Base-by-base conservation (phyloP, 306 rosid species). In the Datisca glomerata region DNA sequence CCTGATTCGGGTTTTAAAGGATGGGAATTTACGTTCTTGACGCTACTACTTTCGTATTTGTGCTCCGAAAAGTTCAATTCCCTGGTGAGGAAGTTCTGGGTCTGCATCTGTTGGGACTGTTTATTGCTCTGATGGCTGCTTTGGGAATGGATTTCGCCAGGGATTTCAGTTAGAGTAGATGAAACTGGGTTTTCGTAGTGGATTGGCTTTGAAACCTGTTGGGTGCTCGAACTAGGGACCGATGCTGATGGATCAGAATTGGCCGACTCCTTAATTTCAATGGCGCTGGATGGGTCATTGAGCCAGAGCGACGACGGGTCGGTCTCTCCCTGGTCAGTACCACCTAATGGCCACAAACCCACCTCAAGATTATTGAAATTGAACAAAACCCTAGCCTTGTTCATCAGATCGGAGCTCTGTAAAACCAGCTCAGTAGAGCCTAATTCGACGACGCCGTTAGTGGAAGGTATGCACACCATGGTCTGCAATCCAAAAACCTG, bases 251-350 rank as follows among this genome's bases (percentile, higher is more conserved):
- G n/a, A n/a, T 81, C 96, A 7, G 72, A 62, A 24, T 63, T 81
- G 19, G 52, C 45, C 19, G 74, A 59, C 57, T 74, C 78, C 0
- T 77, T 65, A 11, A 73, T 57, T 34, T 70, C 91, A 2, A 53
- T 49, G 3, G 67, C 33, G 22, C 45, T 56, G 10, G 75, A 49
- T n/a, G 72, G 71, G 56, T 76, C 94, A 47, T 55, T 78, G 21
- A 91, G 40, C 98, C 96, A 91, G 5, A 84, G 49, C 3, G 91
- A 65, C 2, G 93, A 80, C 10, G 96, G 96, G 24, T 91, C 98
- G 56, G 67, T 80, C 49, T 91, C 57, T 1, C 78, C 98, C 45
- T 78, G 92, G 55, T 71, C 86, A 43, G 72, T 36, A 1, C 61
- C 58, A 13, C 35, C n/a, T 31, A 68, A 43, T 0, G 79, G 79